phyloP scores from a whole-genome alignment of 805 yeast genomes.

The Metschnikowia lunata region DNA sequence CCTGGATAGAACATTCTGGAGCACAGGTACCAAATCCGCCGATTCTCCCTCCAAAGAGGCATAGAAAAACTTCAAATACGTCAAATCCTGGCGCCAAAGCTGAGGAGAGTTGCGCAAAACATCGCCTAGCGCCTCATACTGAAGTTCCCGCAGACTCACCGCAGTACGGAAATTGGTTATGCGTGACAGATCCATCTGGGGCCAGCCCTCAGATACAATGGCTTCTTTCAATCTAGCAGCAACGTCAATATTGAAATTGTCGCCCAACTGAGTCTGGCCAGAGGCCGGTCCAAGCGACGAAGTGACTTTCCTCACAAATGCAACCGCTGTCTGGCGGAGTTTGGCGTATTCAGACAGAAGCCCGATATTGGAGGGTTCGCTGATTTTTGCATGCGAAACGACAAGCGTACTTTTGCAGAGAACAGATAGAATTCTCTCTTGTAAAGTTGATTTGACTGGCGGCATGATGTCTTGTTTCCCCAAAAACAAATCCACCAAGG shows the following conservation, averaged over 20 bases:
- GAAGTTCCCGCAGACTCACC: conserved; percentile 50
- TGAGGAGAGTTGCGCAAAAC: conserved; percentile 47
- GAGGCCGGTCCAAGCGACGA: conserved; percentile 7
- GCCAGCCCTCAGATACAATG: conserved; percentile 59
- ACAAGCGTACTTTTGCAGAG: conserved; percentile 52
- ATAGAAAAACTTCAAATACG: conserved; percentile 61
- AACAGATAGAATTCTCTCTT: conserved; percentile 50
- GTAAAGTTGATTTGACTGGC: conserved; percentile 51
- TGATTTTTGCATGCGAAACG: conserved; percentile 37
- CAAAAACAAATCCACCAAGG: conserved; percentile 44
- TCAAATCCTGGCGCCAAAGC: conserved; percentile 41
- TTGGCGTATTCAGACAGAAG: conserved; percentile 50
- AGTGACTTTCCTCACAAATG: conserved; percentile 61
- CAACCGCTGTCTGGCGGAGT: conserved; percentile 53
- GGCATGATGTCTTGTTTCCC: conserved; percentile 45
- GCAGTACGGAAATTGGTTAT: conserved; percentile 33
- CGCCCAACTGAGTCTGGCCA: background rate
- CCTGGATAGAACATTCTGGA: conserved; percentile 67
- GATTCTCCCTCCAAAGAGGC: conserved; percentile 64
- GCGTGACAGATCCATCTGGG: conserved; percentile 34
- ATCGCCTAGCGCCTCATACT: conserved; percentile 77
- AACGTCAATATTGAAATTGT: conserved; percentile 36
- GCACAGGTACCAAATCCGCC: conserved; percentile 56
- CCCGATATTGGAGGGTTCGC: conserved; percentile 55
- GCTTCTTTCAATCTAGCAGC: conserved; percentile 51